Conservation (phyloP, 2,329 filamentous ascomycete genomes). For the Calcarisporium arbuscula region DNA sequence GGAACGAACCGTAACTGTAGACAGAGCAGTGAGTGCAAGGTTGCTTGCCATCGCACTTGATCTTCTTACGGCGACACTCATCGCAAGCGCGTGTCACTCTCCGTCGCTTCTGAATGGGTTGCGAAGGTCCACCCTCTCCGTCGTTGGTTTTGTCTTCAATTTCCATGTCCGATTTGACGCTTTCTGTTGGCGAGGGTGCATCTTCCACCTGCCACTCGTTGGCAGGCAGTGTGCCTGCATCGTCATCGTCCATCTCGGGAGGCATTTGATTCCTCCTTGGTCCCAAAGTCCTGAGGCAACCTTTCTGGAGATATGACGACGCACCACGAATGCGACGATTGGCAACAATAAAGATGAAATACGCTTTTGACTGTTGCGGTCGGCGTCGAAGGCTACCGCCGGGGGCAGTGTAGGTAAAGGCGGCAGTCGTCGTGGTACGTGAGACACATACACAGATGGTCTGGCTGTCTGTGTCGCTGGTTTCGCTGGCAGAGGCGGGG, state of each 20-base stretch:
- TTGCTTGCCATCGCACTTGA: constrained; percentile 81
- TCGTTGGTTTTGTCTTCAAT: constrained; percentile 28
- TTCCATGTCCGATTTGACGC: constrained; percentile 36
- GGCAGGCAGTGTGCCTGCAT: constrained; percentile 28
- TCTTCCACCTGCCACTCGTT: constrained; percentile 29
- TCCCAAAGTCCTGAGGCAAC: too few relatives aligned
- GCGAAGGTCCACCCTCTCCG: constrained; percentile 30
- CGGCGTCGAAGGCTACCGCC: too few relatives aligned
- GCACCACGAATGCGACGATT: too few relatives aligned
- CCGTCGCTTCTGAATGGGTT: constrained; percentile 67
- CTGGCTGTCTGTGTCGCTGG: constrained; percentile 1
- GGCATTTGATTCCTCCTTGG: too few relatives aligned
- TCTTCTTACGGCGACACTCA: constrained; percentile 78
- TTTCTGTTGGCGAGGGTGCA: constrained; percentile 34
- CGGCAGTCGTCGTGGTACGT: too few relatives aligned
- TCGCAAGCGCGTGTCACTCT: constrained; percentile 77
- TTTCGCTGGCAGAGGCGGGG: constrained; percentile 1
- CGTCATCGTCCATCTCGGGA: constrained; percentile 37
- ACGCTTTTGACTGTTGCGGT: too few relatives aligned
- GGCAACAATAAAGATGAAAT: too few relatives aligned
- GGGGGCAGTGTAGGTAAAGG: too few relatives aligned
- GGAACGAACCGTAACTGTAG: constrained; percentile 95
- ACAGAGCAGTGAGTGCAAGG: constrained; percentile 94
- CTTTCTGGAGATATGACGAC: too few relatives aligned
- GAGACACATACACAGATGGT: too few relatives aligned